Conservation (phyloP, 495 filamentous ascomycete genomes). For the Elasticomyces elasticus region DNA sequence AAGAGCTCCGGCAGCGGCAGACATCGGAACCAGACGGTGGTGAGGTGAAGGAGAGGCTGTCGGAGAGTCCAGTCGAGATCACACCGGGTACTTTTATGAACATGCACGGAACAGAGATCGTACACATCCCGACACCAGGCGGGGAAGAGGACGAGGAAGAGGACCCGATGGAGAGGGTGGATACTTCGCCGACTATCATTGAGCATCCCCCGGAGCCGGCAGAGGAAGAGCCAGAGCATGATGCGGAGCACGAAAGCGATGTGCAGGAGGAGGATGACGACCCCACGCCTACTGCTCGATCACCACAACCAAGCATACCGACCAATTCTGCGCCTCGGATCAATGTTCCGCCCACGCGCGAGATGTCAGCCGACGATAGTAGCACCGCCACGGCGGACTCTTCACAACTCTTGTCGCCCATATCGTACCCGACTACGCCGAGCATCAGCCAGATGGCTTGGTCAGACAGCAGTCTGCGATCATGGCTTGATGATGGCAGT, state of each 20-base stretch:
- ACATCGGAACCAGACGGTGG: slow-evolving; percentile 9
- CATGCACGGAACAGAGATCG: slow-evolving; percentile 22
- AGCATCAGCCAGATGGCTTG: slow-evolving; percentile 41
- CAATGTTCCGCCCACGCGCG: not conserved
- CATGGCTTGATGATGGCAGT: slow-evolving; percentile 85
- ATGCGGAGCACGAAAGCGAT: not conserved
- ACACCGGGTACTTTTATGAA: slow-evolving; percentile 32
- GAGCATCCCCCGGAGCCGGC: slow-evolving; percentile 7
- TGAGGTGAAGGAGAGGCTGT: slow-evolving; percentile 32
- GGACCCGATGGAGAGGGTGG: slow-evolving; percentile 9
- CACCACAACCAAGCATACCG: not conserved
- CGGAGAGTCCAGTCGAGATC: slow-evolving; percentile 70
- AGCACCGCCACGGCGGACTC: slow-evolving; percentile 32
- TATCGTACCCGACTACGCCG: not conserved
- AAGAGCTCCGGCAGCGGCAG: slow-evolving; percentile 4
- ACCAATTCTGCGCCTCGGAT: not conserved
- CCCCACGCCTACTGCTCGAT: slow-evolving; percentile 9
- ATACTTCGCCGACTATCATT: slow-evolving; percentile 12
- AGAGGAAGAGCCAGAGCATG: not conserved
- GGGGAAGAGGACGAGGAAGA: slow-evolving; percentile 21
- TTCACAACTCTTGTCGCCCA: slow-evolving; percentile 48
- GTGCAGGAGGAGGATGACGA: slow-evolving; percentile 1
- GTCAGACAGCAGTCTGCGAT: slow-evolving; percentile 74
- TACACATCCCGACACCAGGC: slow-evolving; percentile 22
- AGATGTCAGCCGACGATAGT: slow-evolving; percentile 29